phyloP scores from a whole-genome alignment of 2,329 filamentous ascomycete genomes.

The Aspergillus proliferans region DNA sequence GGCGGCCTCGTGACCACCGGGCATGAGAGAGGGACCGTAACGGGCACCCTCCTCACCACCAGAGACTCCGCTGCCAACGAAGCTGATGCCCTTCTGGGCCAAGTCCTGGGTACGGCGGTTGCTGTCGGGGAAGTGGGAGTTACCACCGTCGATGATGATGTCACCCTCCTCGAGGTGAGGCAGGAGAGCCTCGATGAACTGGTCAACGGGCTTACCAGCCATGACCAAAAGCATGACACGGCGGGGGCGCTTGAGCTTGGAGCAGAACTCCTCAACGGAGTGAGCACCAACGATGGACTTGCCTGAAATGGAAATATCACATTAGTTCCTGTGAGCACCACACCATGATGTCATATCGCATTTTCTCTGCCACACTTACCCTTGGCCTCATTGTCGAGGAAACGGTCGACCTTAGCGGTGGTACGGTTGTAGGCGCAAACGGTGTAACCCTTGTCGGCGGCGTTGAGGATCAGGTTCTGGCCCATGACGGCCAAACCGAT shows the following conservation, averaged over 20 bases:
- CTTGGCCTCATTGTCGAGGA: constrained; percentile 86
- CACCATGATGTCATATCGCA: neutral
- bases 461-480: constrained; percentile 86
- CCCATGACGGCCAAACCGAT: constrained; percentile 88
- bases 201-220: constrained; percentile 94
- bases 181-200: constrained; percentile 95
- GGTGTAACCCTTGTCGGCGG: constrained; percentile 88
- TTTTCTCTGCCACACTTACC: constrained; percentile 39
- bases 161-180: constrained; percentile 77
- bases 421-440: constrained; percentile 99
- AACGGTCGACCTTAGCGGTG: constrained; percentile 93
- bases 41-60: constrained; percentile 99
- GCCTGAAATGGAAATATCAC: constrained; percentile 41
- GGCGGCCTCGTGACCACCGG: constrained; percentile 94
- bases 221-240: constrained; percentile 98
- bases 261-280: constrained; percentile 86
- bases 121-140: constrained; percentile 98
- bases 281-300: constrained; percentile 93
- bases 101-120: constrained; percentile 96
- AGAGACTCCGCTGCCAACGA: constrained; percentile 95
- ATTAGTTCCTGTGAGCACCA: constrained; percentile 25
- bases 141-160: constrained; percentile 99
- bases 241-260: constrained; percentile 95
- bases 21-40: constrained; percentile 96
- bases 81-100: constrained; percentile 77